phyloP scores from a whole-genome alignment of 73 alveolate genomes.

The Tetrahymena borealis region DNA sequence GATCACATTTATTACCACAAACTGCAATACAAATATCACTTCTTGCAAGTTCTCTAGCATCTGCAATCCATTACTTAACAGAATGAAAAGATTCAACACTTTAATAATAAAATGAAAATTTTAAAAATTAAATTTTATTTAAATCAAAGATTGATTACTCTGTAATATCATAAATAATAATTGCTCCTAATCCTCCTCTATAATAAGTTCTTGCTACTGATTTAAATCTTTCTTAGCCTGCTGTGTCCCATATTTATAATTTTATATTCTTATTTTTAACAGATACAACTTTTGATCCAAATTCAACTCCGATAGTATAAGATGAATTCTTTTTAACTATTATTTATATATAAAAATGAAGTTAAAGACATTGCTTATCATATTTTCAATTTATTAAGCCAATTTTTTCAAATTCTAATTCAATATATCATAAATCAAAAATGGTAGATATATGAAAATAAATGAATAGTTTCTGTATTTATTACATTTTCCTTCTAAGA shows the following conservation, averaged over 20 bases:
- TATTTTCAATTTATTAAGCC: not conserved
- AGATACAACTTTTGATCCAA: constrained; percentile 63
- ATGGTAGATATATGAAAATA: not conserved
- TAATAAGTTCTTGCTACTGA: constrained; percentile 79
- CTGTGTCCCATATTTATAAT: constrained; percentile 89
- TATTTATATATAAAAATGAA: no score
- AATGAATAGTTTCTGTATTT: no score
- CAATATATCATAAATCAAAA: not conserved
- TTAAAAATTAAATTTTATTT: not conserved
- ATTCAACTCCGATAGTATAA: constrained; percentile 85
- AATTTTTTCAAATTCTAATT: not conserved
- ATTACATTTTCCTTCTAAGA: constrained; percentile 35
- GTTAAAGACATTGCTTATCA: no score
- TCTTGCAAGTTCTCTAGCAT: constrained; percentile 66
- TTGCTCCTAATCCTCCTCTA: constrained; percentile 85
- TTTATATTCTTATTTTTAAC: constrained; percentile 65
- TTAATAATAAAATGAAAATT: not conserved
- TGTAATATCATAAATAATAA: constrained; percentile 68
- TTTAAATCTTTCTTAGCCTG: constrained; percentile 82
- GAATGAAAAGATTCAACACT: constrained; percentile 61
- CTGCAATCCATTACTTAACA: constrained; percentile 70
- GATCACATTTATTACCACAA: constrained; percentile 79
- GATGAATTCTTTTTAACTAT: constrained; percentile 34
- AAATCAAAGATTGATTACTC: not conserved
- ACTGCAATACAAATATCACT: constrained; percentile 61